These are phyloP conservation scores for Suhomyces guaymorum DNA, from an alignment of 1,139 yeast genomes.

Conservation along the genomic window DNA sequence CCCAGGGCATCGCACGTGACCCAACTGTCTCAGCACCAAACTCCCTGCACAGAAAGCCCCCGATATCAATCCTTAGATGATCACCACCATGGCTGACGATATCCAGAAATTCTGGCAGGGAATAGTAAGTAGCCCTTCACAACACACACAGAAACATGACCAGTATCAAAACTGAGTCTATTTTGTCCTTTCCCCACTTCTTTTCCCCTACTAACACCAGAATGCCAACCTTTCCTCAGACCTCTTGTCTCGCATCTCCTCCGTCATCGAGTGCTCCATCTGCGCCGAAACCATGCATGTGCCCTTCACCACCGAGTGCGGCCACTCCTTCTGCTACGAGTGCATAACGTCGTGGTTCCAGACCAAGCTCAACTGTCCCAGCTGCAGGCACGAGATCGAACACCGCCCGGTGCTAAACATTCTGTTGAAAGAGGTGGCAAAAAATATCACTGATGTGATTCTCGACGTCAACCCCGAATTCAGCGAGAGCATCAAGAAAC, in stretches of 20 bases:
- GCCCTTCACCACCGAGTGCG: slow-evolving; percentile 45
- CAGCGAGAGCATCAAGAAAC: slow-evolving; percentile 22
- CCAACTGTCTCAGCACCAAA: too few relatives aligned
- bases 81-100: slow-evolving; percentile 6
- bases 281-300: slow-evolving; percentile 49
- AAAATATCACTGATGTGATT: slow-evolving; percentile 30
- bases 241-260: slow-evolving; percentile 26
- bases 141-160: too few relatives aligned
- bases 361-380: slow-evolving; percentile 53
- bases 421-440: slow-evolving; percentile 40
- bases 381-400: slow-evolving; percentile 49
- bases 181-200: neutral
- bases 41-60: too few relatives aligned
- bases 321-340: slow-evolving; percentile 48
- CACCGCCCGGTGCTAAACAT: slow-evolving; percentile 49
- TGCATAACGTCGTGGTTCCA: slow-evolving; percentile 56
- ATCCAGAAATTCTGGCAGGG: slow-evolving; percentile 16
- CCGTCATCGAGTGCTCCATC: slow-evolving; percentile 41
- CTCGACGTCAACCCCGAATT: slow-evolving; percentile 27
- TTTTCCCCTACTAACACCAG: slow-evolving; percentile 18
- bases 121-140: slow-evolving; percentile 17
- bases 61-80: neutral
- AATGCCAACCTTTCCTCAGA: slow-evolving; percentile 18
- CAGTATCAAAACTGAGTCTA: too few relatives aligned
- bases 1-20: too few relatives aligned